Evolutionary conservation across 768 basidiomycete genomes (phyloP), one percentile per base, ranked within the genome.

Genomic region (Tricholoma matsutake): DNA sequence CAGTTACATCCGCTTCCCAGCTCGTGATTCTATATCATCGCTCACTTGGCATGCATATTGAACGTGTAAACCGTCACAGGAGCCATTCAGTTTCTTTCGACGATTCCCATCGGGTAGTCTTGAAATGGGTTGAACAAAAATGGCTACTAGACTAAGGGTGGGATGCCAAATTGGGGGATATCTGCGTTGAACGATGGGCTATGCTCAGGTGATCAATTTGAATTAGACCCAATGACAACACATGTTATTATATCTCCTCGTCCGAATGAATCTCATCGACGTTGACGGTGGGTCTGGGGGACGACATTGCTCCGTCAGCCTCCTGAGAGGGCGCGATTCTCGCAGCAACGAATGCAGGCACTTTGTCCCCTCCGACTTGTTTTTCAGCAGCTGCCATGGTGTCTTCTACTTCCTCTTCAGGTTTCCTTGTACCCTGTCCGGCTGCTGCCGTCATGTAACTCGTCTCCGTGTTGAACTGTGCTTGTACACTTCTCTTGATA

Each of bases 401-500:
- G 72, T 97, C 95, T 59, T 69, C 73, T 49, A 76, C 78, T 43
- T 76, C 76, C 29, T 77, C 78, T 29, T 77, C 78, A 14, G 76
- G 68, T 54, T 77, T 77, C 60, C 78, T 77, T 25, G 82, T 78
- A 14, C 85, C 87, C 63, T 86, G 81, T 59, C 82, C 79, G 22
- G 89, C 86, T 2, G 88, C 87, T 11, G 96, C 96, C 7, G 93
- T 93, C 58, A 97, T 79, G 73, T 94, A 96, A 47, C 89, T 91
- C 52, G 90, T 91, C 74, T 98, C 96, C 3, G 97, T 99, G 73
- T 99, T 98, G 81, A 97, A 99, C 70, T 95, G 92, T 28, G 96
- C 95, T 75, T 99, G 97, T 14, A 99, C 97, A 67, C 96, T 95
- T 60, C 97, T 88, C 77, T 96, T 97, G 80, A 98, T 97, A 37